These are phyloP conservation scores for Sarcomyxa edulis DNA, from an alignment of 768 basidiomycete genomes.

Conservation along the genomic window DNA sequence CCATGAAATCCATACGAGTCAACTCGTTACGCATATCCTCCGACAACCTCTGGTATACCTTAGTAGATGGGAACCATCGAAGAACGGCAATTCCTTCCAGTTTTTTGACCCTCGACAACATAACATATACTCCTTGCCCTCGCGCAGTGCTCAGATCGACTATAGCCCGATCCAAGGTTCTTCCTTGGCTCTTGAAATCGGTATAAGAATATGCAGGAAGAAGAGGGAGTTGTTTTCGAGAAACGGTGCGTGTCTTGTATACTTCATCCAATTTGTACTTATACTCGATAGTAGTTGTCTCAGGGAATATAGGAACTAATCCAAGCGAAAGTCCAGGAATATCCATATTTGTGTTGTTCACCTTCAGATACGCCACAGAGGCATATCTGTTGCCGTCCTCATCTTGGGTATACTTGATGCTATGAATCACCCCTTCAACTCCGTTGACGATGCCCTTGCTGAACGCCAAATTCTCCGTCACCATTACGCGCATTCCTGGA, in stretches of 20 bases:
- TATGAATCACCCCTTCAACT: slow-evolving; percentile 9
- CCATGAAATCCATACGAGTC: no score
- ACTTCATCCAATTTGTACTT: no score
- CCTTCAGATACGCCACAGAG: no score
- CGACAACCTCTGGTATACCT: slow-evolving; percentile 10
- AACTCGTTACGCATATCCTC: no score
- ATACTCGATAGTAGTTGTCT: no score
- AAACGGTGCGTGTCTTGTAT: no score
- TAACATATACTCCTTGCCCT: slow-evolving; percentile 20
- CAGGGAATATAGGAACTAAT: no score
- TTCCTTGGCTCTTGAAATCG: slow-evolving; percentile 21
- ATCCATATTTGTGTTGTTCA: no score
- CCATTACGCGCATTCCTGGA: slow-evolving; percentile 14
- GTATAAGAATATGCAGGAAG: slow-evolving; percentile 21
- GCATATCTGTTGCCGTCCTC: no score
- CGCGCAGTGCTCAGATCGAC: slow-evolving; percentile 16
- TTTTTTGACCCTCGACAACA: slow-evolving; percentile 20
- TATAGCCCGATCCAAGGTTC: slow-evolving; percentile 15
- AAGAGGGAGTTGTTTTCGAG: slow-evolving; percentile 18
- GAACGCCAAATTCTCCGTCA: slow-evolving; percentile 14
- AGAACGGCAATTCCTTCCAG: slow-evolving; percentile 17
- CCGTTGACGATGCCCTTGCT: slow-evolving; percentile 11
- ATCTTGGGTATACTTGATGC: slow-evolving; percentile 10
- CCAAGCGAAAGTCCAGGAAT: no score
- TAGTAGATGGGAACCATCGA: slow-evolving; percentile 14